Percentiles rank a stretch among this genome's conserved stretches.
Evolutionary conservation across 2,329 filamentous ascomycete genomes (phyloP).

Genomic region (Dactylella cylindrospora): DNA sequence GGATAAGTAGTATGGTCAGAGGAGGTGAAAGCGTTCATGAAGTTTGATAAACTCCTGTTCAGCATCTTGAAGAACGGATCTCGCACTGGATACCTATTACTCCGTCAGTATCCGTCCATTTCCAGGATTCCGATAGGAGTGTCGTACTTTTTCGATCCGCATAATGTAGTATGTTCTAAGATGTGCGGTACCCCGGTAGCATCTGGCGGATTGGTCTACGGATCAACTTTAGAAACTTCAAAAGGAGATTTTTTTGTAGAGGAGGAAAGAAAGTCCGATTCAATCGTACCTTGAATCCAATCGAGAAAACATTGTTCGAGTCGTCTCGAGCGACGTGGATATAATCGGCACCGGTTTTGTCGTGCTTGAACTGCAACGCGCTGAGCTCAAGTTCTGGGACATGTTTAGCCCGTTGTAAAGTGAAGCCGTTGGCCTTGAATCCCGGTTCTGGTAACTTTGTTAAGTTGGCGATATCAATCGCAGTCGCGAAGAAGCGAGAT

Average conservation of each 20-base stretch:
- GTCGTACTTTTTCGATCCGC: constrained; percentile 82
- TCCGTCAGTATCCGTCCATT: neutral
- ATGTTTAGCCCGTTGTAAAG: constrained; percentile 81
- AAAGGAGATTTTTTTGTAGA: constrained; percentile 4
- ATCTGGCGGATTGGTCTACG: constrained; percentile 83
- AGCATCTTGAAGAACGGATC: constrained; percentile 99
- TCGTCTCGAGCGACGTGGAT: constrained; percentile 93
- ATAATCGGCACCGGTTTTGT: constrained; percentile 94
- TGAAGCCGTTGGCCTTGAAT: constrained; percentile 90
- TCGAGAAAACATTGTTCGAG: constrained; percentile 98
- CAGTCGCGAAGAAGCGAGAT: constrained; percentile 55
- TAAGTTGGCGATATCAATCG: constrained; percentile 69
- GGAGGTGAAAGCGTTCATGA: constrained; percentile 98
- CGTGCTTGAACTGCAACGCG: constrained; percentile 84
- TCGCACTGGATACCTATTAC: constrained; percentile 80
- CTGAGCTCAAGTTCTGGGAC: constrained; percentile 92
- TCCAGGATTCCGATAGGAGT: constrained; percentile 41
- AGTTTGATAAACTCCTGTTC: constrained; percentile 94
- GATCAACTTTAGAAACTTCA: constrained; percentile 43
- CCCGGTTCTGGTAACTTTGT: constrained; percentile 75
- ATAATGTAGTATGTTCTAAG: constrained; percentile 93
- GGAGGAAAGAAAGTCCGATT: no score
- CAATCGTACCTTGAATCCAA: constrained; percentile 75
- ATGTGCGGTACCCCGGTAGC: constrained; percentile 96
- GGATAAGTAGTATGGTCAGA: constrained; percentile 97